Evolutionary conservation across 2,329 filamentous ascomycete species (phyloP).

Genomic region (Paracorniculantispora psalliotae): DNA sequence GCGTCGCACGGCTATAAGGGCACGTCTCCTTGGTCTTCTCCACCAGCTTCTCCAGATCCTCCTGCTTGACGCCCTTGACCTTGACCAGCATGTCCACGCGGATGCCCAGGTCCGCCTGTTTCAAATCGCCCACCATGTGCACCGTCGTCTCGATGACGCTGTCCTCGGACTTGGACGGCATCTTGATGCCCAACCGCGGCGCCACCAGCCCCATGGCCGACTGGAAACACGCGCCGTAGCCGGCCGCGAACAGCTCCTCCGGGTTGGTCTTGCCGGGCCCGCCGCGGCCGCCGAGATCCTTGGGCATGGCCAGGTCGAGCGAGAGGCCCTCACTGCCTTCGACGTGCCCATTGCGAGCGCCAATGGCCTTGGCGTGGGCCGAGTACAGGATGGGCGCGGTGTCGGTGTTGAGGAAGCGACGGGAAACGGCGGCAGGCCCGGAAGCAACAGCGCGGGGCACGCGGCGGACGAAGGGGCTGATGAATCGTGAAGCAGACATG

Average conservation of each 20-base stretch:
- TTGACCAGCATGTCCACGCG: constrained; percentile 38
- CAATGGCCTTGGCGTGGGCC: constrained; percentile 32
- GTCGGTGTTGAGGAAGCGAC: constrained; percentile 33
- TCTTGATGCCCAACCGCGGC: constrained; percentile 33
- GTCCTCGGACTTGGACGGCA: constrained; percentile 32
- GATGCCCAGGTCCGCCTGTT: constrained; percentile 39
- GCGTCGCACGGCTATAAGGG: constrained; percentile 25
- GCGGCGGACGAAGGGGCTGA: constrained; percentile 3
- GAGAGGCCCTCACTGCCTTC: constrained; percentile 24
- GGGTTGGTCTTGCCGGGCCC: constrained; percentile 39
- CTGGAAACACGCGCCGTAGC: constrained; percentile 44
- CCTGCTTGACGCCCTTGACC: constrained; percentile 24
- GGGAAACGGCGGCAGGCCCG: not conserved
- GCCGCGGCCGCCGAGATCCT: constrained; percentile 35
- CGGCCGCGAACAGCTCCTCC: constrained; percentile 43
- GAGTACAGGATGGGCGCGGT: constrained; percentile 34
- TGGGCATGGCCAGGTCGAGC: constrained; percentile 37
- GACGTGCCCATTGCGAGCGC: constrained; percentile 29
- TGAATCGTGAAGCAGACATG: not conserved
- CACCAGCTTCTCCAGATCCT: constrained; percentile 23
- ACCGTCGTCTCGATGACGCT: constrained; percentile 37
- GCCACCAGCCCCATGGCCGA: constrained; percentile 41
- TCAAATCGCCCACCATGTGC: constrained; percentile 40
- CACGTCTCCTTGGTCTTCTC: constrained; percentile 24
- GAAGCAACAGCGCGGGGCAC: not conserved